Percentiles rank a stretch among this genome's conserved stretches.
Conservation (phyloP, 345 rosid genomes). For the Carallia pectinifolia region DNA sequence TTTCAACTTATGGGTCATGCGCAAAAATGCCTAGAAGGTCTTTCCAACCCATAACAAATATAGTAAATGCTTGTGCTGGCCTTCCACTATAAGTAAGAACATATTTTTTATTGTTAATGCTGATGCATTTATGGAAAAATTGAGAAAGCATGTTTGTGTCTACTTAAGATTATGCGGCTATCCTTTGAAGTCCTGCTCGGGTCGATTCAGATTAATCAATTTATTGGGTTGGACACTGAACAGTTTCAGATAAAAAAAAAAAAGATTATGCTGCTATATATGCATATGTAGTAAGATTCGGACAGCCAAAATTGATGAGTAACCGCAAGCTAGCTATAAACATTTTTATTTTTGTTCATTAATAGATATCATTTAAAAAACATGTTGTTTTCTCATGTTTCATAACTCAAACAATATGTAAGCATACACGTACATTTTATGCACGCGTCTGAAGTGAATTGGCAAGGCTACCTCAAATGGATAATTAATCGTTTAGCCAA, state of each 20-base stretch:
- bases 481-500: background rate
- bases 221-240: no score
- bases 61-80: slow-evolving; percentile 26
- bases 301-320: no score
- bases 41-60: slow-evolving; percentile 34
- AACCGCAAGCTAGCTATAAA: no score
- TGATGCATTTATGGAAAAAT: slow-evolving; percentile 12
- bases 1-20: slow-evolving; percentile 13
- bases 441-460: background rate
- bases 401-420: background rate
- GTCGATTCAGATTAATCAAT: no score
- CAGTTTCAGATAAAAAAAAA: no score
- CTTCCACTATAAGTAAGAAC: slow-evolving; percentile 25
- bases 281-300: background rate
- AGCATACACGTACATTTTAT: background rate
- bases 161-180: background rate
- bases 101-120: slow-evolving; percentile 4
- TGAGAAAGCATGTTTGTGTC: background rate
- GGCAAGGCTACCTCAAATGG: background rate
- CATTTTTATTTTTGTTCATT: no score
- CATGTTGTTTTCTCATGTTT: no score
- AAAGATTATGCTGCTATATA: background rate
- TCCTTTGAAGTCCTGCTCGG: no score
- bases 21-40: slow-evolving; percentile 25
- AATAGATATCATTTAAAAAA: no score